Conservation (phyloP, 345 rosid species). For the Arabidopsis suecica region DNA sequence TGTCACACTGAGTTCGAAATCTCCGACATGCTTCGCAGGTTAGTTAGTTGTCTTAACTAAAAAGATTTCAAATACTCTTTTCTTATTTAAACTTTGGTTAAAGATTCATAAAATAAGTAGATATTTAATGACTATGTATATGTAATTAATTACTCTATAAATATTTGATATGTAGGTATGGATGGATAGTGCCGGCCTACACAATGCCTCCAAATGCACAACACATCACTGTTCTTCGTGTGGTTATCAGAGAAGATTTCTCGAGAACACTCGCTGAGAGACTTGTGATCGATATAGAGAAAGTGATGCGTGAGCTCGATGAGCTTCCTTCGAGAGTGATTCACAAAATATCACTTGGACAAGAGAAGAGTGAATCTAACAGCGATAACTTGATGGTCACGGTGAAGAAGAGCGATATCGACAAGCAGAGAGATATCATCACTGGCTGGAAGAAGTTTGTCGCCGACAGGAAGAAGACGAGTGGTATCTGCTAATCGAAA, state of each 20-base stretch:
- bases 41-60: conserved; percentile 24
- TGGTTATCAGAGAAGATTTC: conserved; percentile 84
- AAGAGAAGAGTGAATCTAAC: conserved; percentile 38
- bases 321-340: conserved; percentile 57
- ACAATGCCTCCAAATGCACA: conserved; percentile 90
- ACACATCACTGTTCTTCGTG: conserved; percentile 80
- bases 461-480: conserved; percentile 48
- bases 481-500: conserved; percentile 45
- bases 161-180: conserved; percentile 46
- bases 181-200: conserved; percentile 91
- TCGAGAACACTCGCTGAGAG: conserved; percentile 72
- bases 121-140: not conserved
- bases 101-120: not conserved
- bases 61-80: not conserved
- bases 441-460: conserved; percentile 63
- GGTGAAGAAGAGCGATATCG: conserved; percentile 58
- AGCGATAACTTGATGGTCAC: conserved; percentile 40
- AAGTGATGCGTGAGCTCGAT: conserved; percentile 82
- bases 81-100: not conserved
- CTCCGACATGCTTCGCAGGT: conserved; percentile 51
- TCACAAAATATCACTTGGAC: conserved; percentile 49
- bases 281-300: conserved; percentile 67
- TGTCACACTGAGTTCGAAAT: conserved; percentile 63
- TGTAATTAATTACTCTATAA: not conserved
- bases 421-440: conserved; percentile 62